Percentiles rank a stretch among this genome's conserved stretches.
Conservation (phyloP, 352 stramenopile species). For the Globisporangium parvum region DNA sequence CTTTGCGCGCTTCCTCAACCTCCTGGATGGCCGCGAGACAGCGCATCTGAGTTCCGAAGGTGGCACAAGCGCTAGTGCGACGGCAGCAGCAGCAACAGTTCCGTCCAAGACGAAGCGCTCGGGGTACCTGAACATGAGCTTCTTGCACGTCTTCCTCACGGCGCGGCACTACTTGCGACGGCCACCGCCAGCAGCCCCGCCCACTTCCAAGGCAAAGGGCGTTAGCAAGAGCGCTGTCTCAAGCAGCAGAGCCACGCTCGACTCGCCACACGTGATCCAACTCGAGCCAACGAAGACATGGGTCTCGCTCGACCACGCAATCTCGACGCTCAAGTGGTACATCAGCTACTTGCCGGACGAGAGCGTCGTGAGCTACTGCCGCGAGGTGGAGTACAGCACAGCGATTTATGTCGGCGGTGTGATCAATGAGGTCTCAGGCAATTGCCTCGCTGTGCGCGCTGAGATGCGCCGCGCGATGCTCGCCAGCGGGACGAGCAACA, state of each 20-base stretch:
- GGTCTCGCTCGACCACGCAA: constrained; percentile 58
- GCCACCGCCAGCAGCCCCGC: constrained; percentile 14
- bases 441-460: constrained; percentile 57
- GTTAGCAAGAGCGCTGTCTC: not conserved
- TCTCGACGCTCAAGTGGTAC: constrained; percentile 56
- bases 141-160: constrained; percentile 61
- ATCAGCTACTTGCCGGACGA: constrained; percentile 54
- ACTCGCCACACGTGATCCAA: constrained; percentile 34
- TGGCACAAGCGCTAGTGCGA: not conserved
- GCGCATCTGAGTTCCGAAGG: not conserved
- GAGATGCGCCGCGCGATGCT: constrained; percentile 74
- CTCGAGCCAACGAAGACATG: constrained; percentile 45
- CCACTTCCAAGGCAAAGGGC: constrained; percentile 2
- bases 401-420: constrained; percentile 46
- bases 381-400: constrained; percentile 68
- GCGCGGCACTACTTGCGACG: constrained; percentile 39
- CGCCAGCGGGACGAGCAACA: not conserved
- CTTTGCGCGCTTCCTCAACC: constrained; percentile 60
- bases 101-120: constrained; percentile 20
- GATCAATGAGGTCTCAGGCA: constrained; percentile 49
- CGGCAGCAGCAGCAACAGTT: not conserved
- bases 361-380: constrained; percentile 44
- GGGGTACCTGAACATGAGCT: constrained; percentile 47
- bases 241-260: not conserved
- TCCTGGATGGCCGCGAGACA: constrained; percentile 20